Percentiles rank a stretch among this genome's conserved stretches.
These are phyloP conservation scores for Hawksworthiomyces lignivorus DNA, from an alignment of 2,329 filamentous ascomycete genomes.

Conservation along the genomic window DNA sequence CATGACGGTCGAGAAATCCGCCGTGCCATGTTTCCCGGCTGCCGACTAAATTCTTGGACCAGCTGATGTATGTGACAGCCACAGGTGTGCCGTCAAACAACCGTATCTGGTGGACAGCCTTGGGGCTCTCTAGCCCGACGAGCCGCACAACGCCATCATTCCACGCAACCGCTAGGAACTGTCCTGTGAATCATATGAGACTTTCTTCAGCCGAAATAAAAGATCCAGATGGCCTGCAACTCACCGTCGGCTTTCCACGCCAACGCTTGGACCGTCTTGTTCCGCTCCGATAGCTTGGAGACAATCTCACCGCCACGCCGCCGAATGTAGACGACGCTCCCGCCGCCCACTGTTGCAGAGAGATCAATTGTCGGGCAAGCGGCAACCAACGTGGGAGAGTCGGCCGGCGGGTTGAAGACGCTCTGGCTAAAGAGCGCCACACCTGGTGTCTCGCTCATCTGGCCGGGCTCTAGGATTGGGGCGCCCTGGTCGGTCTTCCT, in stretches of 20 bases:
- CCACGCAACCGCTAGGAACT: conserved; percentile 76
- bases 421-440: conserved; percentile 49
- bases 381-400: conserved; percentile 52
- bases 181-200: conserved; percentile 39
- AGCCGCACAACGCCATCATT: conserved; percentile 72
- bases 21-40: conserved; percentile 24
- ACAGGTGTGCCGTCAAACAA: conserved; percentile 37
- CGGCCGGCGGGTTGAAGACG: conserved; percentile 42
- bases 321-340: conserved; percentile 62
- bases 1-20: conserved; percentile 21
- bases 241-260: conserved; percentile 63
- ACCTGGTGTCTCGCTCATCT: too few relatives aligned
- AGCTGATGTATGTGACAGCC: conserved; percentile 45
- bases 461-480: too few relatives aligned
- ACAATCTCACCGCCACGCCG: conserved; percentile 66
- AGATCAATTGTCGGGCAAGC: conserved; percentile 85
- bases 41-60: conserved; percentile 39
- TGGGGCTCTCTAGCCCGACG: conserved; percentile 72
- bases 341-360: conserved; percentile 61
- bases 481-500: too few relatives aligned
- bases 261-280: conserved; percentile 39
- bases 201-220: conserved; percentile 16
- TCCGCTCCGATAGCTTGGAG: conserved; percentile 37
- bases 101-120: conserved; percentile 65
- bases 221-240: conserved; percentile 13